phyloP scores from a whole-genome alignment of 805 yeast species.

The Candida schatavii region DNA sequence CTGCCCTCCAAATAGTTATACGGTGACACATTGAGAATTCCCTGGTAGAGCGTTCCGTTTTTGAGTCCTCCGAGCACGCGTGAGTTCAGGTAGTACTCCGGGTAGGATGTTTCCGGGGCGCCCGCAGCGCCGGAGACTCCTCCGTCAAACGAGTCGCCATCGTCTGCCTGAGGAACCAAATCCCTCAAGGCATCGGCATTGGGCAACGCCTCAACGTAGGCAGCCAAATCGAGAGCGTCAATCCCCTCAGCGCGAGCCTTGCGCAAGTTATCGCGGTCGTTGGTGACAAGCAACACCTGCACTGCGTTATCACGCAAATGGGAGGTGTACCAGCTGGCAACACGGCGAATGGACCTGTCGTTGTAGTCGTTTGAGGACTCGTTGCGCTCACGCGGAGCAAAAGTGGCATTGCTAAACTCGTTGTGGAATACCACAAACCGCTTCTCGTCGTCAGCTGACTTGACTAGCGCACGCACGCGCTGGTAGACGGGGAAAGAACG shows the following conservation, averaged over 20 bases:
- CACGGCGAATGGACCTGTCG: conserved; percentile 82
- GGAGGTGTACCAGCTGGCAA: conserved; percentile 65
- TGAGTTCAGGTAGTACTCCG: conserved; percentile 76
- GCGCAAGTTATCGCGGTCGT: conserved; percentile 66
- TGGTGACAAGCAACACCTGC: conserved; percentile 61
- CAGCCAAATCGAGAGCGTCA: conserved; percentile 53
- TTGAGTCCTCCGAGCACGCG: conserved; percentile 88
- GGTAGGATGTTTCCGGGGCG: conserved; percentile 57
- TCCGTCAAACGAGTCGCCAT: conserved; percentile 36
- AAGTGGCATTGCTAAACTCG: conserved; percentile 78
- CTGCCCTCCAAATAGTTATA: conserved; percentile 89
- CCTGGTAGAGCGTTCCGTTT: conserved; percentile 85
- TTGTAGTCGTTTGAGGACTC: conserved; percentile 87
- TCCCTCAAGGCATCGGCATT: conserved; percentile 75
- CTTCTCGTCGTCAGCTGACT: conserved; percentile 72
- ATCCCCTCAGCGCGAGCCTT: conserved; percentile 57
- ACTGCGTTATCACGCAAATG: conserved; percentile 55
- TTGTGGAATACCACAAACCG: conserved; percentile 90
- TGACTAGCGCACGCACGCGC: conserved; percentile 73
- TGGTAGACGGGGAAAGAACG: conserved; percentile 84
- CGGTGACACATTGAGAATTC: conserved; percentile 72
- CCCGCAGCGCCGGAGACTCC: conserved; percentile 24
- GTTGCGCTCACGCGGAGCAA: conserved; percentile 53
- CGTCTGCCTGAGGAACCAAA: conserved; percentile 51
- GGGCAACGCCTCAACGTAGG: conserved; percentile 70